These are phyloP conservation scores for Pyrenophora teres DNA, from an alignment of 2,329 filamentous ascomycete genomes.

Conservation along the genomic window DNA sequence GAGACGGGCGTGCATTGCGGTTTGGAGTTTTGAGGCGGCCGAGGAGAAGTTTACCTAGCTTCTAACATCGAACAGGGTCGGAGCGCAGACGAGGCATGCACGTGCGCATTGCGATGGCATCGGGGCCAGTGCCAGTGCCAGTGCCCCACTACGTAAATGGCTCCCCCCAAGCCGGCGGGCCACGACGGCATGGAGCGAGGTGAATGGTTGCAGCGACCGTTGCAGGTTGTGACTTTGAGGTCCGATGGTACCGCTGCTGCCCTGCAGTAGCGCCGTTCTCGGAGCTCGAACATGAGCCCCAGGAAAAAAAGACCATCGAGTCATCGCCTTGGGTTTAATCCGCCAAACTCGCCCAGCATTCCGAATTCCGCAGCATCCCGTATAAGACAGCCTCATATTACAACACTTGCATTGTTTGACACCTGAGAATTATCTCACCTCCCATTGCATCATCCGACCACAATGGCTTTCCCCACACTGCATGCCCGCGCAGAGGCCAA, in stretches of 20 bases:
- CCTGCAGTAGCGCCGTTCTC: conserved; percentile 34
- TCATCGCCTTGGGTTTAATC: conserved; percentile 25
- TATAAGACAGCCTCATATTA: conserved; percentile 7
- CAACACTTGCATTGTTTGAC: conserved; percentile 20
- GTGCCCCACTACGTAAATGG: conserved; percentile 5
- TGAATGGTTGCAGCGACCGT: not conserved
- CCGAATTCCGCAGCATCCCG: conserved; percentile 17
- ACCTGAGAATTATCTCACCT: not conserved
- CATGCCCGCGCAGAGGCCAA: conserved; percentile 51
- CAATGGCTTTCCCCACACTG: conserved; percentile 46
- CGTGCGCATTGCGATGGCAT: conserved; percentile 20
- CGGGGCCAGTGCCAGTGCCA: not conserved
- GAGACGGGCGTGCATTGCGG: not conserved
- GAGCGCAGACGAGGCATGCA: conserved; percentile 19
- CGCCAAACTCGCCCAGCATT: conserved; percentile 16
- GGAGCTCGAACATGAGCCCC: conserved; percentile 22
- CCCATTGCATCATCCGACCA: not conserved
- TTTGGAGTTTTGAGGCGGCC: too few species aligned
- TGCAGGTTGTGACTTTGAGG: not conserved
- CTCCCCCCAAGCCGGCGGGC: not conserved
- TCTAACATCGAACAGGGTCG: not conserved
- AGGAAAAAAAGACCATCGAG: conserved; percentile 31
- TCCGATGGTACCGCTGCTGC: not conserved
- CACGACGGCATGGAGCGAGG: conserved; percentile 1
- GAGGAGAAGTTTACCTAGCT: conserved; percentile 18